Evolutionary conservation across 495 filamentous ascomycete species (phyloP).

Genomic region (Copromyces sp.): DNA sequence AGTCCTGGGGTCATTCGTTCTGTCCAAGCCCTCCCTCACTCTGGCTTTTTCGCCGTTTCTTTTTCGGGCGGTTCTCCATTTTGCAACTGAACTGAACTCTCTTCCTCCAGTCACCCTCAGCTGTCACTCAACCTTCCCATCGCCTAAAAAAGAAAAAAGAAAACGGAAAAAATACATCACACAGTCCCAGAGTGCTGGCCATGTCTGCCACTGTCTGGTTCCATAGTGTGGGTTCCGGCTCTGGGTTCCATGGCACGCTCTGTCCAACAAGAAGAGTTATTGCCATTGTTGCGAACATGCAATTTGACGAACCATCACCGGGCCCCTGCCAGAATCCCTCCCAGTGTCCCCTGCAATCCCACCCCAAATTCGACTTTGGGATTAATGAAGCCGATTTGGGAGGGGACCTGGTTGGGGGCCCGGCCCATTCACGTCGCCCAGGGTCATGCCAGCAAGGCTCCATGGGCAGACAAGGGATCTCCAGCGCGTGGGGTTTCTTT

Average conservation of each 20-base stretch:
- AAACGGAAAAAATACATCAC: no score
- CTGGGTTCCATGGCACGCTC: background rate
- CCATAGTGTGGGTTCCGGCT: background rate
- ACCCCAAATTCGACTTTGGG: constrained; percentile 1
- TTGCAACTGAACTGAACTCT: background rate
- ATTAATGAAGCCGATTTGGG: constrained; percentile 19
- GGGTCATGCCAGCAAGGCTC: background rate
- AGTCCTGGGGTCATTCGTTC: background rate
- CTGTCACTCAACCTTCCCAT: background rate
- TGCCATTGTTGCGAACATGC: constrained; percentile 18
- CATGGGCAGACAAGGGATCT: background rate
- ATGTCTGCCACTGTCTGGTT: background rate
- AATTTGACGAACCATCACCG: constrained; percentile 26
- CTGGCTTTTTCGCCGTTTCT: background rate
- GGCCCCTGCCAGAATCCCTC: constrained; percentile 24
- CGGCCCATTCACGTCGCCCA: background rate
- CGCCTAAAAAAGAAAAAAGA: background rate
- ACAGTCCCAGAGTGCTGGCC: background rate
- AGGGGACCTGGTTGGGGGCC: background rate
- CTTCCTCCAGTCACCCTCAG: background rate
- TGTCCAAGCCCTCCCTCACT: background rate
- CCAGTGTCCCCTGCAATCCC: background rate
- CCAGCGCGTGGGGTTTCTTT: background rate
- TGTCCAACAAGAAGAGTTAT: constrained; percentile 9
- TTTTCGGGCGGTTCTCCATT: background rate